Conservation (phyloP, 257 asterid species). For the Solanum okadae region DNA sequence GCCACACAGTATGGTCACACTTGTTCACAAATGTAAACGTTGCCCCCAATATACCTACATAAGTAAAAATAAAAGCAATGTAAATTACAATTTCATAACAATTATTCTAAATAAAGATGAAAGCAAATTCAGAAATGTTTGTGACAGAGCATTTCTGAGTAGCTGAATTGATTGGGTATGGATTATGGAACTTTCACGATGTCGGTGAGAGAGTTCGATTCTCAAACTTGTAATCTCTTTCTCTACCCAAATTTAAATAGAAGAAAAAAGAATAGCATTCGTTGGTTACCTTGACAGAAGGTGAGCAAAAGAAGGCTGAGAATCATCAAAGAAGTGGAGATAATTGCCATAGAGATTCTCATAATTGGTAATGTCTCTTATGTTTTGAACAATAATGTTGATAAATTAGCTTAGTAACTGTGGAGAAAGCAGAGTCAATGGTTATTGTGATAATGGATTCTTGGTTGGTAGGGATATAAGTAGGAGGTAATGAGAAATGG, state of each 20-base stretch:
- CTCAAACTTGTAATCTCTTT: not conserved
- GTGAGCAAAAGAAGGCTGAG: conserved; percentile 3
- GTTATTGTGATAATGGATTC: not conserved
- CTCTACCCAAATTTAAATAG: not conserved
- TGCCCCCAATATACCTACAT: conserved; percentile 23
- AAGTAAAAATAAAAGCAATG: not conserved
- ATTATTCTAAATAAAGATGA: not conserved
- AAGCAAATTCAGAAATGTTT: not conserved
- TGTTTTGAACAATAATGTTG: not conserved
- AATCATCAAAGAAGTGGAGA: not conserved
- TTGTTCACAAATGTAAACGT: conserved; percentile 60
- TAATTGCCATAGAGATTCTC: conserved; percentile 1
- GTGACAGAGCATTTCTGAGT: not conserved
- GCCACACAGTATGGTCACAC: conserved; percentile 69
- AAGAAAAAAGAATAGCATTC: not conserved
- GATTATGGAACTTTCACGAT: not conserved
- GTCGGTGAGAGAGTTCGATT: not conserved
- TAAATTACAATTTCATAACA: not conserved
- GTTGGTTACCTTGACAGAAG: not conserved
- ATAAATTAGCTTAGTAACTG: not conserved
- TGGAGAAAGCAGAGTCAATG: not conserved
- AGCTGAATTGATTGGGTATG: not conserved
- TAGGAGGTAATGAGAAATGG: not conserved
- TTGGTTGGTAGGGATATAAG: not conserved
- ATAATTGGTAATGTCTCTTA: not conserved